Evolutionary conservation across 1,139 yeast genomes (phyloP).

Genomic region (Cylindricascospora bacillispora): DNA sequence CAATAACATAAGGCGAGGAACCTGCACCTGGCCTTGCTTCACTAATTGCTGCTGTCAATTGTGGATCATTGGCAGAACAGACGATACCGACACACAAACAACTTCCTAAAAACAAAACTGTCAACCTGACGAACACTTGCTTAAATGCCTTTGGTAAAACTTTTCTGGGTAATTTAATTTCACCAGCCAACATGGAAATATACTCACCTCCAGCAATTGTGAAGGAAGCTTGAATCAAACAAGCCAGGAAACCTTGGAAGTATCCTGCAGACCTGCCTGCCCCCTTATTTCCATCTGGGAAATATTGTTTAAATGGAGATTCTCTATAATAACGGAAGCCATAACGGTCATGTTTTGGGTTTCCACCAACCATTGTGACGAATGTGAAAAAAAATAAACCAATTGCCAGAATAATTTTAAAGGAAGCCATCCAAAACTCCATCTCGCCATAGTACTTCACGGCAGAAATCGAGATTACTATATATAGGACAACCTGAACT

Average conservation of each 20-base stretch:
- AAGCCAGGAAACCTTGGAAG: slow-evolving; percentile 58
- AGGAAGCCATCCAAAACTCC: slow-evolving; percentile 70
- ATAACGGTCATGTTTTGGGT: slow-evolving; percentile 50
- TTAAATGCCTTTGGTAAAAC: slow-evolving; percentile 70
- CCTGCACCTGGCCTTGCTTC: slow-evolving; percentile 46
- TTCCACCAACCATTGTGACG: slow-evolving; percentile 77
- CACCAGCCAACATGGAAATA: slow-evolving; percentile 75
- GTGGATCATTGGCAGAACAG: slow-evolving; percentile 41
- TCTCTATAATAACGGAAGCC: slow-evolving; percentile 56
- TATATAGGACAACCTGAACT: slow-evolving; percentile 50
- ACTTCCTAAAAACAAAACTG: slow-evolving; percentile 55
- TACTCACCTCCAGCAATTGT: slow-evolving; percentile 81
- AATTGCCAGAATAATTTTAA: slow-evolving; percentile 56
- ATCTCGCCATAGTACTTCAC: slow-evolving; percentile 65
- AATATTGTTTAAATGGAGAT: slow-evolving; percentile 43
- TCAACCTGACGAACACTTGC: slow-evolving; percentile 61
- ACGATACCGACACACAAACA: slow-evolving; percentile 48
- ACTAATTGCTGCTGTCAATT: slow-evolving; percentile 30
- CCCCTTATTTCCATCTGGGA: slow-evolving; percentile 35
- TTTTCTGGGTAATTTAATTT: slow-evolving; percentile 62
- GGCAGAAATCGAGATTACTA: slow-evolving; percentile 54
- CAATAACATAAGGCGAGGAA: slow-evolving; percentile 52
- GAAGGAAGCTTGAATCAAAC: slow-evolving; percentile 48
- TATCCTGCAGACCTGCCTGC: slow-evolving; percentile 34
- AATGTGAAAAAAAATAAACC: slow-evolving; percentile 66